phyloP scores from a whole-genome alignment of 768 basidiomycete genomes.

The Serendipita indica region DNA sequence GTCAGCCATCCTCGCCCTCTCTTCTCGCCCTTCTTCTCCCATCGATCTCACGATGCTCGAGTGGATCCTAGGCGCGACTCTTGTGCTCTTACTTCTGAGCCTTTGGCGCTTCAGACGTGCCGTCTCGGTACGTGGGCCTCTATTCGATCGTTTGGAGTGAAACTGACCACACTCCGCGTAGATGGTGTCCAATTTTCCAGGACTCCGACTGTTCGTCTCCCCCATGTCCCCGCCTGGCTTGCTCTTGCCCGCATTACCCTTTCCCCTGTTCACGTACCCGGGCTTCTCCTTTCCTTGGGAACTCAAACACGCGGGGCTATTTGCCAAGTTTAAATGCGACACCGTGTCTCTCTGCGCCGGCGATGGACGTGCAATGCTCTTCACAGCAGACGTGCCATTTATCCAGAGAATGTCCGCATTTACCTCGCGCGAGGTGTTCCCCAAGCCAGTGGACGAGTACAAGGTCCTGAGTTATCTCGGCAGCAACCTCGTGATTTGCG shows the following conservation, averaged over 20 bases:
- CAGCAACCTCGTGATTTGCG: constrained; percentile 44
- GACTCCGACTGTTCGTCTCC: neutral
- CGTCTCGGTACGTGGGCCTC: neutral
- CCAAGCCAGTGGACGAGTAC: constrained; percentile 40
- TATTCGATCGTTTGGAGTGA: neutral
- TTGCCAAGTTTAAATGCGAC: neutral
- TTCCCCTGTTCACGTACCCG: neutral
- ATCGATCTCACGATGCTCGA: neutral
- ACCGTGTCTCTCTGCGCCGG: neutral
- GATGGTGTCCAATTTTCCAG: constrained; percentile 7
- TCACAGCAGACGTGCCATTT: constrained; percentile 6
- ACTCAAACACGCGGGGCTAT: neutral
- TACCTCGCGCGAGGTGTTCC: constrained; percentile 35
- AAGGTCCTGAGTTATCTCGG: constrained; percentile 37
- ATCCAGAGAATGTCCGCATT: neutral
- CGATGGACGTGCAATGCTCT: neutral
- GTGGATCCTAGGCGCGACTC: neutral
- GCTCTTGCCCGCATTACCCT: neutral
- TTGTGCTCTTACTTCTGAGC: neutral
- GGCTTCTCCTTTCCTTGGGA: constrained; percentile 4
- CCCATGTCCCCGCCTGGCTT: neutral
- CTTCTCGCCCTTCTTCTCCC: neutral
- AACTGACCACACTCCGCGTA: neutral
- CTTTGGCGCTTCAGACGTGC: neutral
- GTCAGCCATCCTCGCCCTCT: neutral